A percentile compares a stretch with the other conserved stretches of the same genome.
Conservation (phyloP, 225 moss, liverwort and hornwort genomes). For the Marchantia paleacea region DNA sequence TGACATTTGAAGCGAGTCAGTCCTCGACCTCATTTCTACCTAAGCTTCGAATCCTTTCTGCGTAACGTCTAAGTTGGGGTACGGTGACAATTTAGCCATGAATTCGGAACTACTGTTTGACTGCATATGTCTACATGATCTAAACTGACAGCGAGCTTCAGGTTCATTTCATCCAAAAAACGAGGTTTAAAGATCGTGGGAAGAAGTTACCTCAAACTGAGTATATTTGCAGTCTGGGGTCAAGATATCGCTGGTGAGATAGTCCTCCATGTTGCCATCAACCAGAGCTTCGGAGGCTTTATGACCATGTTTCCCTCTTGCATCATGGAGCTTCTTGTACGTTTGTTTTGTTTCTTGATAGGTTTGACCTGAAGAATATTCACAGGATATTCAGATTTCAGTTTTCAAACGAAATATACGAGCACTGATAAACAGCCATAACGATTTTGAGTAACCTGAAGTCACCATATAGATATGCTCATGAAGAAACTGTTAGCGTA, state of each 20-base stretch:
- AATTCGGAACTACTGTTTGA: neutral
- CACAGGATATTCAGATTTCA: neutral
- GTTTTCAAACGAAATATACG: too few relatives aligned
- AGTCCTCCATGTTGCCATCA: constrained; percentile 51
- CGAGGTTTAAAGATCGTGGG: neutral
- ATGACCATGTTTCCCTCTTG: constrained; percentile 28
- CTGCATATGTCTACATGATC: neutral
- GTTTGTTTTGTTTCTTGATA: constrained; percentile 49
- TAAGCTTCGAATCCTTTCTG: neutral
- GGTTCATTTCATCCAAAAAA: neutral
- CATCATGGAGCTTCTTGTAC: constrained; percentile 51
- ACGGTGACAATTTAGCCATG: neutral
- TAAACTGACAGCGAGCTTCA: neutral
- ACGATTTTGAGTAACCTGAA: neutral
- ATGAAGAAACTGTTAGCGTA: neutral
- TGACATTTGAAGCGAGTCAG: neutral
- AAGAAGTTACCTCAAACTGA: constrained; percentile 41
- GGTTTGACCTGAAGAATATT: constrained; percentile 44
- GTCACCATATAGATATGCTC: neutral
- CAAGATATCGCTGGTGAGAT: constrained; percentile 47
- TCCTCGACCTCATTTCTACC: neutral
- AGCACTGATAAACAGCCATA: neutral
- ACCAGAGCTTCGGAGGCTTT: constrained; percentile 31
- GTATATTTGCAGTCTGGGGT: constrained; percentile 54
- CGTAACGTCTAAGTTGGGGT: neutral